phyloP scores from a whole-genome alignment of 1,284 basidiomycete species.

The Puccinia triticina region DNA sequence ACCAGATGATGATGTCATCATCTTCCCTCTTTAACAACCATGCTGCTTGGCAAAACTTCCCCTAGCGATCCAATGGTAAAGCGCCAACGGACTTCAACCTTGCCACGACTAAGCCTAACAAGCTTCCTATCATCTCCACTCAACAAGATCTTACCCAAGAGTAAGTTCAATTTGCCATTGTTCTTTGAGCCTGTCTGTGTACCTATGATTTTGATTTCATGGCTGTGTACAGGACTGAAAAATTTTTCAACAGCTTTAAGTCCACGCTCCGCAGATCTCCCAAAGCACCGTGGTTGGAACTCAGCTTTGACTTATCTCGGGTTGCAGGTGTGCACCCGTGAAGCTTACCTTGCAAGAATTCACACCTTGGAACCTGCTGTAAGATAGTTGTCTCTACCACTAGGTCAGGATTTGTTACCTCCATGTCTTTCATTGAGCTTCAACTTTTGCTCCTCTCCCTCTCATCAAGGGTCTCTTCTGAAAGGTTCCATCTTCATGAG shows the following conservation, averaged over 20 bases:
- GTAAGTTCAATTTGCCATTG: conserved; percentile 62
- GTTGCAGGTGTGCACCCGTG: conserved; percentile 50
- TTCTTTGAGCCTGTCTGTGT: too few relatives aligned
- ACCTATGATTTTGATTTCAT: background rate
- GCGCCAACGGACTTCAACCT: conserved; percentile 33
- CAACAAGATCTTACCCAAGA: conserved; percentile 65
- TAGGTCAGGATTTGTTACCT: too few relatives aligned
- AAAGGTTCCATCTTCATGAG: too few relatives aligned
- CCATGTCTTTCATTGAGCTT: too few relatives aligned
- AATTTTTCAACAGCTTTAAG: conserved; percentile 34
- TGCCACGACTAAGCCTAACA: conserved; percentile 44
- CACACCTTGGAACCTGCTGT: too few relatives aligned
- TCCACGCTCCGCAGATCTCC: conserved; percentile 36
- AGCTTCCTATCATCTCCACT: conserved; percentile 39
- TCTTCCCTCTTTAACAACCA: background rate
- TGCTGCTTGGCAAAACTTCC: background rate
- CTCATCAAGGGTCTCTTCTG: too few relatives aligned
- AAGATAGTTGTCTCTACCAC: too few relatives aligned
- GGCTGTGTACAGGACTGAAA: background rate
- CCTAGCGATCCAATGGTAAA: background rate
- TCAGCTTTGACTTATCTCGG: conserved; percentile 41
- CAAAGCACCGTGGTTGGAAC: conserved; percentile 28
- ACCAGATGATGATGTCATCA: too few relatives aligned
- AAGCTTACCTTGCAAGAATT: conserved; percentile 48
- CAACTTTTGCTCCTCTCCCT: too few relatives aligned